phyloP scores from a whole-genome alignment of 345 rosid species.

The Salix suchowensis region DNA sequence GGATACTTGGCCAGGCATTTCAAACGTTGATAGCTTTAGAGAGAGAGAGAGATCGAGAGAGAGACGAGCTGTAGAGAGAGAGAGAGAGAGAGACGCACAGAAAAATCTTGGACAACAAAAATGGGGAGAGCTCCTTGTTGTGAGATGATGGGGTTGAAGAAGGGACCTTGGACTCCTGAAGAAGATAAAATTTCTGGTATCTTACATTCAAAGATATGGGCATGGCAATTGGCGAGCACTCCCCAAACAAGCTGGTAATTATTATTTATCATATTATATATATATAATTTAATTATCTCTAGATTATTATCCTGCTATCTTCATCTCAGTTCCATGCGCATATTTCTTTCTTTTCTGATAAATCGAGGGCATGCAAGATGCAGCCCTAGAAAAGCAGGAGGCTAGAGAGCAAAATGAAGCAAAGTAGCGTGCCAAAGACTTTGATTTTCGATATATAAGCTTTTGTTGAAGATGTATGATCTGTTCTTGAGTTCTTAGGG shows the following conservation, averaged over 20 bases:
- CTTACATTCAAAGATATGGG: slow-evolving; percentile 11
- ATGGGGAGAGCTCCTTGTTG: slow-evolving; percentile 15
- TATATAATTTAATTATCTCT: background rate
- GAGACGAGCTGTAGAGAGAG: no score
- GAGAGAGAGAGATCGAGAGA: no score
- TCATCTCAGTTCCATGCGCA: background rate
- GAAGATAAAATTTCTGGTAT: slow-evolving; percentile 18
- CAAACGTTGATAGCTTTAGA: background rate
- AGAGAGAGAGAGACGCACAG: no score
- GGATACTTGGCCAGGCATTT: background rate
- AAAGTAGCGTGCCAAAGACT: no score
- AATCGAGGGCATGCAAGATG: no score
- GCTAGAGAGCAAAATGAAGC: no score
- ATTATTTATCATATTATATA: no score
- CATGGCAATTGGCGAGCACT: slow-evolving; percentile 20
- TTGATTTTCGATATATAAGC: background rate
- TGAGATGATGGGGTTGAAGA: slow-evolving; percentile 17
- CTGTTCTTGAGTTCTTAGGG: no score
- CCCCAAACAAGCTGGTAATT: slow-evolving; percentile 10
- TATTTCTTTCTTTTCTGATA: no score
- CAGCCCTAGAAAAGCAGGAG: no score
- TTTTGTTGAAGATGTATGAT: background rate
- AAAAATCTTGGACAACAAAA: background rate
- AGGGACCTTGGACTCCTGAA: slow-evolving; percentile 19
- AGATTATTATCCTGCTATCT: background rate